These are phyloP conservation scores for Lactarius sanguifluus DNA, from an alignment of 768 basidiomycete genomes.

Conservation along the genomic window DNA sequence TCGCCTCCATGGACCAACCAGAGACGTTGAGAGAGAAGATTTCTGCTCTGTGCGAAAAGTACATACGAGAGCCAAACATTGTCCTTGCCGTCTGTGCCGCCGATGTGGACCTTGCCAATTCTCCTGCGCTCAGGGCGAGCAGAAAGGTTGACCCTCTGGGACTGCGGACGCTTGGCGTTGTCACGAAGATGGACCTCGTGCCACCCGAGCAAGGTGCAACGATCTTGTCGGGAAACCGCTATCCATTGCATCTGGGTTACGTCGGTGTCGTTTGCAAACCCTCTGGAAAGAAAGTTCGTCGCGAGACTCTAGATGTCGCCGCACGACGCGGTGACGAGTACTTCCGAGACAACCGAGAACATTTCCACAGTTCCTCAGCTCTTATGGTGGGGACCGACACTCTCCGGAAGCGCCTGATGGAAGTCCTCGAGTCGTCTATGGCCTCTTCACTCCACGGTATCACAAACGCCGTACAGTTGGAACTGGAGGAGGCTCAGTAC, in stretches of 20 bases:
- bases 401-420: constrained; percentile 88
- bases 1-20: constrained; percentile 93
- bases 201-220: constrained; percentile 75
- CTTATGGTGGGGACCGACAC: constrained; percentile 92
- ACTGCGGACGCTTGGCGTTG: constrained; percentile 91
- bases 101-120: constrained; percentile 98
- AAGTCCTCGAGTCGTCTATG: constrained; percentile 97
- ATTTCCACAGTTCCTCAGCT: constrained; percentile 60
- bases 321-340: constrained; percentile 64
- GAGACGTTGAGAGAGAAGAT: constrained; percentile 95
- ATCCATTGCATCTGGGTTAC: constrained; percentile 96
- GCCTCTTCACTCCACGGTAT: constrained; percentile 93
- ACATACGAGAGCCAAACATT: constrained; percentile 99
- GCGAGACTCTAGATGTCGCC: constrained; percentile 50
- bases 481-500: constrained; percentile 94
- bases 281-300: constrained; percentile 52
- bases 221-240: constrained; percentile 86
- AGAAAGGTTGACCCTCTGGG: constrained; percentile 94
- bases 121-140: constrained; percentile 91
- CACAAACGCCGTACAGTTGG: constrained; percentile 94
- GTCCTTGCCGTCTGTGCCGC: constrained; percentile 98
- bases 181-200: constrained; percentile 99
- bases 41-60: constrained; percentile 83
- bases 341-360: constrained; percentile 60
- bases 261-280: constrained; percentile 94